Evolutionary conservation across 78 protist genomes (phyloP).

Genomic region (Cavenderia fasciculata): DNA sequence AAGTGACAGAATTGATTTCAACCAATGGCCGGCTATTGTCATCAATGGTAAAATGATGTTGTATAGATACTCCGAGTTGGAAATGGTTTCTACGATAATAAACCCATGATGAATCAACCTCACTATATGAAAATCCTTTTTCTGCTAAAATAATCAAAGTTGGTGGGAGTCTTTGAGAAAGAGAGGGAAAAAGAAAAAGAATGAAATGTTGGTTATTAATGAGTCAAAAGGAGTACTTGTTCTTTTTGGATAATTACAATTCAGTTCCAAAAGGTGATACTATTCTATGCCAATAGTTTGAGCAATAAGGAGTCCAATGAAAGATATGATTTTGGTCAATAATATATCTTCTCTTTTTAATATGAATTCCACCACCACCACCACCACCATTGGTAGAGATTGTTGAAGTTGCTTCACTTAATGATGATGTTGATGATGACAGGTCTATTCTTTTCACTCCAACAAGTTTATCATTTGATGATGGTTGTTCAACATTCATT

Average conservation of each 20-base stretch:
- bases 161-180: constrained; percentile 42
- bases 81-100: constrained; percentile 77
- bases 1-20: not conserved
- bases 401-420: not conserved
- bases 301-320: constrained; percentile 50
- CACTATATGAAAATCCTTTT: constrained; percentile 56
- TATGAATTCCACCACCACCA: not conserved
- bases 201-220: not conserved
- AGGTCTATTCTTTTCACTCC: too few species aligned
- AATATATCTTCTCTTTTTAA: constrained; percentile 47
- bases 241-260: not conserved
- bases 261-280: constrained; percentile 8
- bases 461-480: not conserved
- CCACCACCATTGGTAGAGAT: not conserved
- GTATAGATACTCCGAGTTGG: constrained; percentile 38
- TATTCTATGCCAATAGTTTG: constrained; percentile 48
- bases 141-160: constrained; percentile 35
- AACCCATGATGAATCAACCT: constrained; percentile 57
- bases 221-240: not conserved
- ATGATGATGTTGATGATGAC: not conserved
- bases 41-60: constrained; percentile 32
- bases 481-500: not conserved
- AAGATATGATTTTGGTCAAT: constrained; percentile 21
- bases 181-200: not conserved
- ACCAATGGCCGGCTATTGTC: constrained; percentile 40